These are phyloP conservation scores for Sporothrix variecibatus DNA, from an alignment of 2,329 filamentous ascomycete species.

Conservation along the genomic window DNA sequence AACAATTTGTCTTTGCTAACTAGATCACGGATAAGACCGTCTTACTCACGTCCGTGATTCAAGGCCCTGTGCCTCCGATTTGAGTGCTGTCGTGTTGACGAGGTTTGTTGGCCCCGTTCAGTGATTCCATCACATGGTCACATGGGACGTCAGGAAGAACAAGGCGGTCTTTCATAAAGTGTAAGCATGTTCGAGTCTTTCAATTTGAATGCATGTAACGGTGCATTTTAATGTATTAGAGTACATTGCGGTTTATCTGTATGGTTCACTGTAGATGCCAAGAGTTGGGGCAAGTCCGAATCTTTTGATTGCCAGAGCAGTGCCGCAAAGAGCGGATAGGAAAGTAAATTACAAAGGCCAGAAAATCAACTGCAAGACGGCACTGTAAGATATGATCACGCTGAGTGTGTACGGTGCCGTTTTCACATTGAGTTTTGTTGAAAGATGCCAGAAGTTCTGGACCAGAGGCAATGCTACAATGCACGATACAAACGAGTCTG, in stretches of 20 bases:
- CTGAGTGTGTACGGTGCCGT: background rate
- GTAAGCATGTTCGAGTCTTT: background rate
- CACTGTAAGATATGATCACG: background rate
- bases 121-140: background rate
- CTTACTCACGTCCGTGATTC: background rate
- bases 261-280: too few species aligned
- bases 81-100: background rate
- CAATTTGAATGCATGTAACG: background rate
- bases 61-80: background rate
- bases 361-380: background rate
- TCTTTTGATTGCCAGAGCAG: background rate
- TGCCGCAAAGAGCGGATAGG: background rate
- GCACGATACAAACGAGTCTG: background rate
- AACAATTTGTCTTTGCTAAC: background rate
- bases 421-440: background rate
- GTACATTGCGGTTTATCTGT: background rate
- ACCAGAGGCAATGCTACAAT: background rate
- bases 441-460: background rate
- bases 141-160: background rate
- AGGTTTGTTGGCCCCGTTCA: background rate
- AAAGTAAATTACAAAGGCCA: background rate
- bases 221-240: conserved; percentile 1
- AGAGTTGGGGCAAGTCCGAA: conserved; percentile 7
- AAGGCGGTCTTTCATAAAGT: background rate
- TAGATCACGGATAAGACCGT: background rate